These are phyloP conservation scores for Aphanomyces euteiches DNA, from an alignment of 352 stramenopile species.

Conservation along the genomic window DNA sequence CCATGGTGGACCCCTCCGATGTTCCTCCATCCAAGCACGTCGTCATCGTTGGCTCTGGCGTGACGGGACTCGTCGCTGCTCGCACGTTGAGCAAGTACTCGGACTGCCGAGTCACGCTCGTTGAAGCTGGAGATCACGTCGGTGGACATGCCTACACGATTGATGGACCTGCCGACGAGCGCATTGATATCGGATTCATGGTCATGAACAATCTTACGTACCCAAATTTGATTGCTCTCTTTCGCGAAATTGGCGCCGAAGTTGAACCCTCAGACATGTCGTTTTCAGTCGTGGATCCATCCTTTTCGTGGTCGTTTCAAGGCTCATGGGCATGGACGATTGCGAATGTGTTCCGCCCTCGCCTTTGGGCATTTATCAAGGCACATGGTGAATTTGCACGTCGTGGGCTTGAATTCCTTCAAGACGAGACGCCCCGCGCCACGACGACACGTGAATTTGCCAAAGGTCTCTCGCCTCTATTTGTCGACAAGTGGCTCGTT, in stretches of 20 bases:
- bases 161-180: constrained; percentile 35
- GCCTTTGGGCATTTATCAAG: constrained; percentile 34
- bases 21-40: constrained; percentile 33
- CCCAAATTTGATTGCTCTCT: constrained; percentile 83
- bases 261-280: constrained; percentile 70
- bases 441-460: constrained; percentile 29
- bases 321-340: constrained; percentile 36
- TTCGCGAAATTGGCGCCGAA: constrained; percentile 59
- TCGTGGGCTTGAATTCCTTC: constrained; percentile 31
- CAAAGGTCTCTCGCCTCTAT: constrained; percentile 10
- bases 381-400: constrained; percentile 32
- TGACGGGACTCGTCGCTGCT: constrained; percentile 35
- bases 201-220: constrained; percentile 90
- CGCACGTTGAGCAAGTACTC: constrained; percentile 33
- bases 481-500: constrained; percentile 39
- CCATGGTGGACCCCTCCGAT: constrained; percentile 11
- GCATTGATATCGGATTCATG: constrained; percentile 90
- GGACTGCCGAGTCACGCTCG: constrained; percentile 45
- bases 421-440: constrained; percentile 29
- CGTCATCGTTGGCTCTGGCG: constrained; percentile 35
- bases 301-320: constrained; percentile 31
- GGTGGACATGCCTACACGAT: constrained; percentile 54
- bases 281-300: constrained; percentile 45
- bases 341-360: constrained; percentile 35
- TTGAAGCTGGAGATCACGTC: constrained; percentile 38